Evolutionary conservation across 2,329 filamentous ascomycete species (phyloP), one percentile per base, ranked within the genome.

Genomic region (Aureobasidium pullulans): DNA sequence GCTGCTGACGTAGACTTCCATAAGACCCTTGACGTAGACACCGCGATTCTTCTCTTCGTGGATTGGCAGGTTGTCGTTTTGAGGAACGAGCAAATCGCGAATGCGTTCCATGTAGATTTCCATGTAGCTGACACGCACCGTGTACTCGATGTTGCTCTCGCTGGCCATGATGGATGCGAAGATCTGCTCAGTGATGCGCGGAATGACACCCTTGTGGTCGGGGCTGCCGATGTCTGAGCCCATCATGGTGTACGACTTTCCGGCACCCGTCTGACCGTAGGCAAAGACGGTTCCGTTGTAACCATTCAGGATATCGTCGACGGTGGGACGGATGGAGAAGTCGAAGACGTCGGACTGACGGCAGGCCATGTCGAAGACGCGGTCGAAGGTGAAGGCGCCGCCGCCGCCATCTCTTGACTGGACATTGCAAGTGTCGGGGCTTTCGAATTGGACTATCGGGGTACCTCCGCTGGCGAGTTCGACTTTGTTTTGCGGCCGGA

Each of bases 31-130:
- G 69, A 97, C 94, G 69, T 97, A 97, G 1, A 97, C 93, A 58
- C 94, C 94, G 62, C 90, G 83, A 71, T 88, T 94, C 81, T 96
- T 96, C 76, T 97, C 94, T 70, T 99, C 94, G 76, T 97, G 94
- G n/a, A 97, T 87, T 0, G 93, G 92, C 56, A 99, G 79, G 71
- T 97, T 97, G 77, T 96, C 93, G 75, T 97, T 96, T 62, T 92
- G 88, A 10, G 94, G 94, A 28, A 88, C 86, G 64, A 99, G 79
- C 69, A 99, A 77, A 84, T 99, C 94, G 69, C 93, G 85, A 73
- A 99, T 97, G 67, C 89, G 86, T 78, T 99, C 94, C 94, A 97
- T 99, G 79, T 99, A 99, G 65, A 99, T 97, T 76, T 99, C 94
- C 92, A 99, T 96, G 76, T 97, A 97, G 75, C 91, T 96, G 70